Evolutionary conservation across 768 basidiomycete genomes (phyloP).

Genomic region (Auriscalpium vulgare): DNA sequence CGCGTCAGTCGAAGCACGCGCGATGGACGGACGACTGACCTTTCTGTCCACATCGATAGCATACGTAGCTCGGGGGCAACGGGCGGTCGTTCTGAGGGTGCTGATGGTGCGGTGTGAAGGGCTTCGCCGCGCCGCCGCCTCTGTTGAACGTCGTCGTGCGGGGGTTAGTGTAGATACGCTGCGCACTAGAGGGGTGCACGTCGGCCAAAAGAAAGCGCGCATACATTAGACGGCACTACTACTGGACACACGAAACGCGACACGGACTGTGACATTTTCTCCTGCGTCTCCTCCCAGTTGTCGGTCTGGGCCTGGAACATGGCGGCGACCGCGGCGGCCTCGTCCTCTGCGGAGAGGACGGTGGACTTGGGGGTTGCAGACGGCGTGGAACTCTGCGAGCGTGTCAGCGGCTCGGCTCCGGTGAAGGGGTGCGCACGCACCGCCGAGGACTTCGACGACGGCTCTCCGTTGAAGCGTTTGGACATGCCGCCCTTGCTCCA

Average conservation of each 20-base stretch:
- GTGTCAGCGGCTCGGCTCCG: too few species aligned
- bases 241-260: constrained; percentile 53
- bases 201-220: constrained; percentile 20
- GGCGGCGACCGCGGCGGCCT: constrained; percentile 93
- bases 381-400: background rate
- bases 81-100: constrained; percentile 59
- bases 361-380: constrained; percentile 21
- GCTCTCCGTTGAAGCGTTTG: constrained; percentile 79
- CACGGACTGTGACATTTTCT: constrained; percentile 99
- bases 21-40: constrained; percentile 36
- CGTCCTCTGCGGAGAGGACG: constrained; percentile 51
- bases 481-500: constrained; percentile 62
- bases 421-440: background rate
- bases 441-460: background rate
- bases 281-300: constrained; percentile 98
- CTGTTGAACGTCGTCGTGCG: constrained; percentile 59
- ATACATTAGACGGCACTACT: constrained; percentile 74
- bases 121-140: constrained; percentile 41
- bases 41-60: constrained; percentile 97
- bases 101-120: constrained; percentile 40
- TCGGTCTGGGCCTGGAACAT: constrained; percentile 94
- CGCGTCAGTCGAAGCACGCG: background rate
- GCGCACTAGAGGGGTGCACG: constrained; percentile 41
- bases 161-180: constrained; percentile 55
- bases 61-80: constrained; percentile 91